A percentile compares a stretch with the other conserved stretches of the same genome.
phyloP scores from a whole-genome alignment of 1,139 yeast species.

The Insectozyma bohioensis region DNA sequence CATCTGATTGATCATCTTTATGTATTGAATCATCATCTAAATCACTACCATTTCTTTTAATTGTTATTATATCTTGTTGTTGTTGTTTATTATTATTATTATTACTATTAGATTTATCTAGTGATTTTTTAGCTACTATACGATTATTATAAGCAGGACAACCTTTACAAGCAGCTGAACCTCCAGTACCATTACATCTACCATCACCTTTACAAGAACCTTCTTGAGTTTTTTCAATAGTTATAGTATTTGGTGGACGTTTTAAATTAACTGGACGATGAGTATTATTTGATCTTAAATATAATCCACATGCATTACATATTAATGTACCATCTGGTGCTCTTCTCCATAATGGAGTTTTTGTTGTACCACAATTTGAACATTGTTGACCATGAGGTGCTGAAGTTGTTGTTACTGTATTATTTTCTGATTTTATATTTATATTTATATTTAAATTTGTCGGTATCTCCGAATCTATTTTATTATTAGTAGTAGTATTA shows the following conservation, averaged over 20 bases:
- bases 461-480: constrained; percentile 3
- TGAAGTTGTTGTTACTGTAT: constrained; percentile 2
- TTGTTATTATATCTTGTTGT: not conserved
- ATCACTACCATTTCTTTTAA: constrained; percentile 1
- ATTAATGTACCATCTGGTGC: constrained; percentile 66
- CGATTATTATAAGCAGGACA: constrained; percentile 84
- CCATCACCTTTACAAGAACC: constrained; percentile 87
- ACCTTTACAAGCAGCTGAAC: constrained; percentile 74
- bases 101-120: constrained; percentile 11
- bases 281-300: constrained; percentile 51
- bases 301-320: constrained; percentile 73
- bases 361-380: constrained; percentile 66
- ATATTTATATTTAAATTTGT: not conserved
- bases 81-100: constrained; percentile 3
- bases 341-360: constrained; percentile 69
- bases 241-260: constrained; percentile 61
- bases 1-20: too few relatives aligned
- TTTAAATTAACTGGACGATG: constrained; percentile 63
- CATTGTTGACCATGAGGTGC: constrained; percentile 46
- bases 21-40: too few relatives aligned
- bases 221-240: constrained; percentile 37
- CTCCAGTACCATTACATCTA: constrained; percentile 85
- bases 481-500: not conserved
- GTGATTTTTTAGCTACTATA: constrained; percentile 32
- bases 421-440: not conserved